Evolutionary conservation across 2,329 filamentous ascomycete species (phyloP).

Genomic region (Byssothecium circinans): DNA sequence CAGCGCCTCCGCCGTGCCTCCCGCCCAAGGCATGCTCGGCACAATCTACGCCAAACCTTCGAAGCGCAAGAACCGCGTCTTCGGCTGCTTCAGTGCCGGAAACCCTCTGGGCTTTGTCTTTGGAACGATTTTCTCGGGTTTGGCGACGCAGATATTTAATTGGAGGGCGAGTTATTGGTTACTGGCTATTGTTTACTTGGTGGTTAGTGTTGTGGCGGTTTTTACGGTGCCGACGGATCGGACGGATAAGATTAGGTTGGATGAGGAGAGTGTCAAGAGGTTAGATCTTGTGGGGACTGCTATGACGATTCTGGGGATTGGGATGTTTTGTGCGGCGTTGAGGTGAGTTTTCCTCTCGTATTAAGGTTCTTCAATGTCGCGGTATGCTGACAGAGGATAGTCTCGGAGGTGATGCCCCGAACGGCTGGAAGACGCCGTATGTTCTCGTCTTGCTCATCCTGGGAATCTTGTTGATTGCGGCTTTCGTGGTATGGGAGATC

Average conservation of each 20-base stretch:
- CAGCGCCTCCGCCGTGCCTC: conserved; percentile 64
- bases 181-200: conserved; percentile 64
- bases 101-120: conserved; percentile 61
- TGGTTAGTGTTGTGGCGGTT: conserved; percentile 59
- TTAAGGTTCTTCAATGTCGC: background rate
- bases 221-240: conserved; percentile 64
- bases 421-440: conserved; percentile 65
- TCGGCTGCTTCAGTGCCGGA: conserved; percentile 63
- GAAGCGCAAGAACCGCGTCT: conserved; percentile 65
- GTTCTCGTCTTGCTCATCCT: conserved; percentile 65
- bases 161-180: conserved; percentile 67
- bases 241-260: conserved; percentile 50
- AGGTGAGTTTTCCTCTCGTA: conserved; percentile 47
- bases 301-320: conserved; percentile 65
- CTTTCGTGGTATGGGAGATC: conserved; percentile 66
- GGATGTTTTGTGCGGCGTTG: conserved; percentile 64
- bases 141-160: conserved; percentile 62
- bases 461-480: conserved; percentile 58
- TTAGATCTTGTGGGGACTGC: conserved; percentile 65
- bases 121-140: conserved; percentile 62
- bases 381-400: conserved; percentile 26
- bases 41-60: conserved; percentile 64
- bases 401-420: conserved; percentile 56
- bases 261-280: conserved; percentile 53
- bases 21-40: conserved; percentile 66